phyloP scores from a whole-genome alignment of 2,329 filamentous ascomycete genomes.

The Periconia macrospinosa region DNA sequence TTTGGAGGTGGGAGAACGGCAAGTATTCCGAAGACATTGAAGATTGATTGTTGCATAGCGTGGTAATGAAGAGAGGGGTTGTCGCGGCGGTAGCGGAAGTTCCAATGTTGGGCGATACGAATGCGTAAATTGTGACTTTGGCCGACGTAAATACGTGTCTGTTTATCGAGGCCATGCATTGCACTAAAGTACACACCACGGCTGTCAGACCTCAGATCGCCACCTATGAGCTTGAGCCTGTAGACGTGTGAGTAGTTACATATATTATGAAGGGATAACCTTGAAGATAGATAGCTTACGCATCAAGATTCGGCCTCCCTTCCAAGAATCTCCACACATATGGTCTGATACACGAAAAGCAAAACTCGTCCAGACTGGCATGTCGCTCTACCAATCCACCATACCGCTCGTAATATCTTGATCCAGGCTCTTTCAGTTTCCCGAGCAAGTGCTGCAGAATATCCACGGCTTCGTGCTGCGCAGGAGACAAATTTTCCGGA shows the following conservation, averaged over 20 bases:
- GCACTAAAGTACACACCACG: slow-evolving; percentile 31
- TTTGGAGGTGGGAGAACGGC: slow-evolving; percentile 15
- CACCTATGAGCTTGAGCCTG: slow-evolving; percentile 23
- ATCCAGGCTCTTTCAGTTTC: slow-evolving; percentile 14
- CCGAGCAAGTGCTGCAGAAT: slow-evolving; percentile 25
- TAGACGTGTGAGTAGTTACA: not conserved
- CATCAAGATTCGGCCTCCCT: slow-evolving; percentile 22
- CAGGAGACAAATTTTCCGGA: slow-evolving; percentile 3
- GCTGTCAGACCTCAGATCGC: slow-evolving; percentile 24
- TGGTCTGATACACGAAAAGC: slow-evolving; percentile 22
- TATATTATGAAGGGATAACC: not conserved
- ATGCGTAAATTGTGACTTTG: slow-evolving; percentile 29
- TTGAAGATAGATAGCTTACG: slow-evolving; percentile 3
- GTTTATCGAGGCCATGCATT: slow-evolving; percentile 26
- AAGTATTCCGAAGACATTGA: slow-evolving; percentile 30
- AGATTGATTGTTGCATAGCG: slow-evolving; percentile 30
- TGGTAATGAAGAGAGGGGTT: slow-evolving; percentile 38
- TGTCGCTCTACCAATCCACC: slow-evolving; percentile 21
- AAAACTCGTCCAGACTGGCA: slow-evolving; percentile 19
- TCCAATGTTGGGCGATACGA: slow-evolving; percentile 33
- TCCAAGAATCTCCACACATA: slow-evolving; percentile 24
- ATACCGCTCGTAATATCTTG: slow-evolving; percentile 21
- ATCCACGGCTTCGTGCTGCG: slow-evolving; percentile 26
- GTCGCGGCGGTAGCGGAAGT: slow-evolving; percentile 40
- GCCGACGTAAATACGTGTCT: slow-evolving; percentile 33